Conservation (phyloP, 805 yeast species). For the Yarrowia deformans region DNA sequence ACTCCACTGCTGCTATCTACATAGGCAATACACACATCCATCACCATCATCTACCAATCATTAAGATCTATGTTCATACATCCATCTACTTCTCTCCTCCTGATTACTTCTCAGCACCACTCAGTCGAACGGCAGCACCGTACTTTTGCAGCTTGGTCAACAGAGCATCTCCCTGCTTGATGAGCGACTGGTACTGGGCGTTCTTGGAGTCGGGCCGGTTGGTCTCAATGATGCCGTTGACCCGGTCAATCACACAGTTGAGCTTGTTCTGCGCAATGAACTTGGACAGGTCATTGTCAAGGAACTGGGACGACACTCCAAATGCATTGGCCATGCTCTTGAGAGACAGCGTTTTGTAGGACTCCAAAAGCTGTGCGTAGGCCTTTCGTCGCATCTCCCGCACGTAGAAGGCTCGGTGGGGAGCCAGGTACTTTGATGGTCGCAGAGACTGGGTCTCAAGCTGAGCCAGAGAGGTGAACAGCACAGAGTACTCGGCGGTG, state of each 20-base stretch:
- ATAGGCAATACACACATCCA: neutral
- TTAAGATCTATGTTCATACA: constrained; percentile 25
- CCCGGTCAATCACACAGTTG: constrained; percentile 94
- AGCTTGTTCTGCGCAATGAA: constrained; percentile 92
- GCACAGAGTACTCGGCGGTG: constrained; percentile 83
- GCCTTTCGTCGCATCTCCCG: constrained; percentile 96
- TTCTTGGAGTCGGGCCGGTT: constrained; percentile 96
- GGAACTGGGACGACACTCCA: constrained; percentile 84
- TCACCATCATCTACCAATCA: neutral
- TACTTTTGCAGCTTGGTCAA: constrained; percentile 95
- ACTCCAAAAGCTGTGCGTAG: constrained; percentile 90
- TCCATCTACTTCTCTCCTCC: neutral
- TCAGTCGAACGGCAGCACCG: constrained; percentile 94
- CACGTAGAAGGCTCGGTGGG: constrained; percentile 83
- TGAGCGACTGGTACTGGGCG: constrained; percentile 85
- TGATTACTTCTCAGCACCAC: constrained; percentile 72
- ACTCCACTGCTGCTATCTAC: too few relatives aligned
- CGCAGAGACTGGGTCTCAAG: constrained; percentile 72
- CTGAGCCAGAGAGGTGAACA: constrained; percentile 76
- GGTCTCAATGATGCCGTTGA: constrained; percentile 90
- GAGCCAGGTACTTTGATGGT: constrained; percentile 67
- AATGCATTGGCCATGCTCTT: constrained; percentile 94
- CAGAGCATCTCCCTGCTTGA: constrained; percentile 90
- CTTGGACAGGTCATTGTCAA: constrained; percentile 84
- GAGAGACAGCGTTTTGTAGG: constrained; percentile 87